A percentile compares a stretch with the other conserved stretches of the same genome.
Evolutionary conservation across 306 rosid species (phyloP).

Genomic region (Canavalia ensiformis): DNA sequence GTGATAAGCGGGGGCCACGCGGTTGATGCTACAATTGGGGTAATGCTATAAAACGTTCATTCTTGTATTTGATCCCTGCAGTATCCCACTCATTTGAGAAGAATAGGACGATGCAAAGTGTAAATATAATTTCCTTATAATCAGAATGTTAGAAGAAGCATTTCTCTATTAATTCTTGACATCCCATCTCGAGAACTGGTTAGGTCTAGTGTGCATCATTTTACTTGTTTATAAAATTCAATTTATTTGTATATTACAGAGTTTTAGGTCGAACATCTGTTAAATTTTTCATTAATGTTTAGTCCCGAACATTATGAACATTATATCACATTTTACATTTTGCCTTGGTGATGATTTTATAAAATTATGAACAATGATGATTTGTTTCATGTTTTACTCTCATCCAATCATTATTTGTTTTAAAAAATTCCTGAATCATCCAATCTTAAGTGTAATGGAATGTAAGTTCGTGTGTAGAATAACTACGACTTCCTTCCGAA

Average conservation of each 20-base stretch:
- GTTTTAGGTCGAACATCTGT: conserved; percentile 34
- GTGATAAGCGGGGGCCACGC: conserved; percentile 69
- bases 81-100: conserved; percentile 17
- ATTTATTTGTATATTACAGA: conserved; percentile 38
- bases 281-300: conserved; percentile 17
- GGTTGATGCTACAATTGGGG: conserved; percentile 45
- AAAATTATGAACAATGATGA: no score
- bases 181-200: conserved; percentile 21
- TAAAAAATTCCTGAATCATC: no score
- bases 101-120: conserved; percentile 25
- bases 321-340: no score
- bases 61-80: conserved; percentile 35
- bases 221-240: conserved; percentile 45
- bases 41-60: neutral
- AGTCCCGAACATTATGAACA: neutral
- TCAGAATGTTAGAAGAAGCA: neutral
- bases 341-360: neutral
- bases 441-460: no score
- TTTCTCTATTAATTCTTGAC: conserved; percentile 39
- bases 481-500: no score
- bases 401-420: no score
- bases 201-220: conserved; percentile 35
- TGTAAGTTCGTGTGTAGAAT: no score
- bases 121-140: conserved; percentile 41
- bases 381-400: no score